Evolutionary conservation across 2,329 filamentous ascomycete species (phyloP).

Genomic region (Zasmidium cellare): DNA sequence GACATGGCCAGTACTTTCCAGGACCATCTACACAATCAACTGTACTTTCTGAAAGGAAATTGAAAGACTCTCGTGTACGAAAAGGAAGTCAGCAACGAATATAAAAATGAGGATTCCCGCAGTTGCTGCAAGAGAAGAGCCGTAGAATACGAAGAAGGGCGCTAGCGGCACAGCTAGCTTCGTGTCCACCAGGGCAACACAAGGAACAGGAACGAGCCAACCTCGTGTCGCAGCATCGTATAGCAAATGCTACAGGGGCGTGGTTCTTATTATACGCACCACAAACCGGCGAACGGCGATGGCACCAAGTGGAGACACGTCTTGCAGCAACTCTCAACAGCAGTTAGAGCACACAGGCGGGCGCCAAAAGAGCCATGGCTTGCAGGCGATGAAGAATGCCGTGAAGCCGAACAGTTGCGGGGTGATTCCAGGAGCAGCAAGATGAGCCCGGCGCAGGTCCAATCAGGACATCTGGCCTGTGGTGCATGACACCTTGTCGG

Average conservation of each 20-base stretch:
- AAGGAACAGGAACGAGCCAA: neutral
- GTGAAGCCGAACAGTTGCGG: neutral
- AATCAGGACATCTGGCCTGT: neutral
- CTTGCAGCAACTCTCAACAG: neutral
- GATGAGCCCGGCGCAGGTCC: neutral
- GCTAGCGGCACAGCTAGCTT: neutral
- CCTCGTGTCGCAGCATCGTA: neutral
- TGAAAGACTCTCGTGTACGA: too few relatives aligned
- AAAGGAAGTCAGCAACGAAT: neutral
- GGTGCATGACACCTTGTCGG: neutral
- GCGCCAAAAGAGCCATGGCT: neutral
- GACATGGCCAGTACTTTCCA: too few relatives aligned
- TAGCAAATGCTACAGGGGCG: neutral
- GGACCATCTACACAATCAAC: too few relatives aligned
- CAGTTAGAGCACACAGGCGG: neutral
- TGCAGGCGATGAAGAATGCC: neutral
- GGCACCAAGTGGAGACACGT: neutral
- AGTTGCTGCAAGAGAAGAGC: neutral
- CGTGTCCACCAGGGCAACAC: neutral
- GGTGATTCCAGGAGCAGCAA: neutral
- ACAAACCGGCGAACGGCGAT: neutral
- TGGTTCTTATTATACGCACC: too few relatives aligned
- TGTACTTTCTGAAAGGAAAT: too few relatives aligned
- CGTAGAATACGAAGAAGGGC: neutral
- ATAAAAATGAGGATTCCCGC: neutral